Conservation (phyloP, 2,329 filamentous ascomycete genomes). For the Epichloe gansuensis region DNA sequence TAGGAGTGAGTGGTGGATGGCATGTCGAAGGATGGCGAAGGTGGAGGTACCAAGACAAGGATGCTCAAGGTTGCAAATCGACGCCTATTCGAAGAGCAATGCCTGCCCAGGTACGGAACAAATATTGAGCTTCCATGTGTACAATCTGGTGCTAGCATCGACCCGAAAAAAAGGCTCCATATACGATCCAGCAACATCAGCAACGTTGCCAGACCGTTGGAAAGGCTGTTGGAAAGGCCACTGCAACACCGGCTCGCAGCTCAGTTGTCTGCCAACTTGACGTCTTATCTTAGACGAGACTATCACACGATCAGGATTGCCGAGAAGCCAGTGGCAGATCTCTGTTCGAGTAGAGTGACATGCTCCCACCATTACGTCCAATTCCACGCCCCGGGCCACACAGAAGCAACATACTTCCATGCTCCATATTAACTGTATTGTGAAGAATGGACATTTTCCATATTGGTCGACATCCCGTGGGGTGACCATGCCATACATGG, state of each 20-base stretch:
- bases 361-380: constrained; percentile 2
- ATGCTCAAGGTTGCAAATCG: background rate
- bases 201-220: constrained; percentile 7
- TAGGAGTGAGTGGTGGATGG: background rate
- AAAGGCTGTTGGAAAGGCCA: background rate
- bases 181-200: background rate
- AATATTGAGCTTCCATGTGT: background rate
- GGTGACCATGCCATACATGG: no score
- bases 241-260: background rate
- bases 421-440: background rate
- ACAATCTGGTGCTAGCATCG: background rate
- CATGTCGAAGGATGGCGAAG: background rate
- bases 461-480: background rate
- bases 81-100: background rate
- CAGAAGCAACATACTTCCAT: background rate
- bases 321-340: background rate
- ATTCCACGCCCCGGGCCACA: background rate
- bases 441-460: background rate
- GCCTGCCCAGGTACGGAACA: background rate
- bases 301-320: background rate
- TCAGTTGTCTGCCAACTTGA: background rate
- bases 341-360: constrained; percentile 2
- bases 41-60: background rate
- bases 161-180: background rate
- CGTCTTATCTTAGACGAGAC: background rate